Evolutionary conservation across 805 yeast genomes (phyloP).

Genomic region (Ogataea zsoltii): DNA sequence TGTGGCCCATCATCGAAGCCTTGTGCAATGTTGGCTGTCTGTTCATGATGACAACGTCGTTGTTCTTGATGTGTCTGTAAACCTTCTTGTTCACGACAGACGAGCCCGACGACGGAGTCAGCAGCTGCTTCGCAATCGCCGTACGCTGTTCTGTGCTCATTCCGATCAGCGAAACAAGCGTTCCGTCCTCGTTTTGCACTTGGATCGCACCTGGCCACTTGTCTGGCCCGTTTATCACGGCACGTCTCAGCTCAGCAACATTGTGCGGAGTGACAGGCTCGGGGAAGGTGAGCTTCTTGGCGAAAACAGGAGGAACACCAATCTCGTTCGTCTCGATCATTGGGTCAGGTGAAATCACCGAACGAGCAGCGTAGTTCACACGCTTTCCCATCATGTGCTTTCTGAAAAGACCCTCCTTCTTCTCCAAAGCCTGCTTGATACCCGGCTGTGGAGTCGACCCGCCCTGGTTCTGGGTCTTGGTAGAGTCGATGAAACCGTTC

Average conservation of each 20-base stretch:
- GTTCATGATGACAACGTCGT: conserved; percentile 96
- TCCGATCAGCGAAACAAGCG: conserved; percentile 74
- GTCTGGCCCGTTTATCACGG: conserved; percentile 96
- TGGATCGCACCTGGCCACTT: conserved; percentile 99
- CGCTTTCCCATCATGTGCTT: conserved; percentile 99
- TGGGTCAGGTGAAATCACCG: conserved; percentile 99
- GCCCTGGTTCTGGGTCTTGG: conserved; percentile 76
- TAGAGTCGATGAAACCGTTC: conserved; percentile 87
- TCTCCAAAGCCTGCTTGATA: conserved; percentile 94
- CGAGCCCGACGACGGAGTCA: conserved; percentile 76
- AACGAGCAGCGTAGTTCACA: conserved; percentile 98
- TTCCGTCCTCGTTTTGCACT: conserved; percentile 94
- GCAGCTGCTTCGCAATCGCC: conserved; percentile 88
- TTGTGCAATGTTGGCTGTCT: conserved; percentile 99
- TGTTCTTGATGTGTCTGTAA: conserved; percentile 88
- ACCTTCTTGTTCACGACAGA: conserved; percentile 85
- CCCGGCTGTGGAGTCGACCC: conserved; percentile 81
- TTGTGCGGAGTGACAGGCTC: conserved; percentile 96
- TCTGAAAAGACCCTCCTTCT: conserved; percentile 97
- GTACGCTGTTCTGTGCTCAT: conserved; percentile 94
- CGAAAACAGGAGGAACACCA: conserved; percentile 99
- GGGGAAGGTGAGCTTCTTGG: conserved; percentile 92
- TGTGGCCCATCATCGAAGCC: conserved; percentile 99
- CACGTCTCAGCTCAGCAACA: conserved; percentile 86
- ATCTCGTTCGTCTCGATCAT: conserved; percentile 96